Evolutionary conservation across 2,329 filamentous ascomycete genomes (phyloP), one percentile per base, ranked within the genome.

Genomic region (Beauveria australis): DNA sequence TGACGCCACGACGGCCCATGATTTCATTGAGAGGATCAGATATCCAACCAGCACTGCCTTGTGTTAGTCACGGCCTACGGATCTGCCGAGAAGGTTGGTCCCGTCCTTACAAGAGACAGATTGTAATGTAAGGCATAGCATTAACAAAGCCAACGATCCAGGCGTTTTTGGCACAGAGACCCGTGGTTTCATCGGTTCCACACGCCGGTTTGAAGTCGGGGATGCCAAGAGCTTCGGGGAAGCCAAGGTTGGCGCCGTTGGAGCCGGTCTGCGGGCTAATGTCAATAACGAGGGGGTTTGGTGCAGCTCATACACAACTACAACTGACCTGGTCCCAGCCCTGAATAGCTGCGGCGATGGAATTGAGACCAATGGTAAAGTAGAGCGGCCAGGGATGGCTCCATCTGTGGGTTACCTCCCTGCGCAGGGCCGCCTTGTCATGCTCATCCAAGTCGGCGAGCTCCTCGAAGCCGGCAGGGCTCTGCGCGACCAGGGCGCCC

Each of bases 71-170:
- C 59, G 44, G 26, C 61, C 64, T 12, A 64, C 60, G 44, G 26
- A 62, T 9, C 3, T 22, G 16, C 18, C 14, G 3, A 22, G 3
- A 3, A n/a, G 4, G 9, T 33, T 41, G 59, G 12, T 12, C 19
- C 3, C 3, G 48, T 49, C 54, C 75, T 68, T 66, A 80, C 75
- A 83, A 73, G 1, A 76, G 40, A 24, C 64, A 71, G 44, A 75
- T 75, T 16, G 73, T 74, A 47, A 79, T 72, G 67, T 76, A 74
- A 46, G 78, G 73, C 64, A 73, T 75, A 14, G 77, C 70, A 61
- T 88, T 88, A 61, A 88, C 74, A 1, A 87, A 69, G 22, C 85
- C 85, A 26, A 87, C 76, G 48, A 87, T 75, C 83, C 84, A 87
- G 56, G 77, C 76, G 65, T 86, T 83, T 47, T 70, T 73, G 43